Evolutionary conservation across 768 basidiomycete species (phyloP), one percentile per base, ranked within the genome.

Genomic region (Amanita subjunquillea): DNA sequence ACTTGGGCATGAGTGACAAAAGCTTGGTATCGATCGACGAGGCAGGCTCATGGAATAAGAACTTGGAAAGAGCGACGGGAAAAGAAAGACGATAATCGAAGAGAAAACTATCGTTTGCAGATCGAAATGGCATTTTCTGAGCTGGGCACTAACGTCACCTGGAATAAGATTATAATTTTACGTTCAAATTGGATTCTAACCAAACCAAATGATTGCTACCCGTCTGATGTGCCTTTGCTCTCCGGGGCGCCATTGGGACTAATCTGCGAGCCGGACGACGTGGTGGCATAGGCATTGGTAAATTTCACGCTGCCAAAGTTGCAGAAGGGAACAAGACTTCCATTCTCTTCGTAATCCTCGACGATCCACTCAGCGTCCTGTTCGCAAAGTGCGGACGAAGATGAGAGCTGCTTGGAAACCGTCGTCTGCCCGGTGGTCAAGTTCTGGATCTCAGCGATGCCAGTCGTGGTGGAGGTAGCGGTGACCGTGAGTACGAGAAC

Each of bases 331-430:
- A 36, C 46, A 7, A 36, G 8, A 3, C 0, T 1, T 4, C 37
- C 23, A 15, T 32, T 48, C 48, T 57, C 56, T 46, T 58, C 56
- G 66, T 65, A 71, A 52, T 69, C 68, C 59, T 69, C 68, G 23
- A 69, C 66, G 54, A 69, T 68, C 68, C 68, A 69, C 59, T 69
- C 67, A 5, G 67, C 68, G 57, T 69, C 65, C 61, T 64, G 51
- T 57, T 65, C 58, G 60, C 67, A 68, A 44, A n/a, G n/a, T n/a
- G n/a, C n/a, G n/a, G n/a, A n/a, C n/a, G n/a, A n/a, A 68, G 62
- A 66, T 17, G 60, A 62, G 60, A 69, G 59, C n/a, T 60, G 34
- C 57, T 65, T 59, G 39, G 65, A 58, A 27, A 68, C 46, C 3
- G 30, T 32, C 3, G 30, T 32, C 5, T 22, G 30, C 13, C 46